A percentile compares a stretch with the other conserved stretches of the same genome.
phyloP scores from a whole-genome alignment of 2,329 filamentous ascomycete genomes.

The Penicillium sp. region DNA sequence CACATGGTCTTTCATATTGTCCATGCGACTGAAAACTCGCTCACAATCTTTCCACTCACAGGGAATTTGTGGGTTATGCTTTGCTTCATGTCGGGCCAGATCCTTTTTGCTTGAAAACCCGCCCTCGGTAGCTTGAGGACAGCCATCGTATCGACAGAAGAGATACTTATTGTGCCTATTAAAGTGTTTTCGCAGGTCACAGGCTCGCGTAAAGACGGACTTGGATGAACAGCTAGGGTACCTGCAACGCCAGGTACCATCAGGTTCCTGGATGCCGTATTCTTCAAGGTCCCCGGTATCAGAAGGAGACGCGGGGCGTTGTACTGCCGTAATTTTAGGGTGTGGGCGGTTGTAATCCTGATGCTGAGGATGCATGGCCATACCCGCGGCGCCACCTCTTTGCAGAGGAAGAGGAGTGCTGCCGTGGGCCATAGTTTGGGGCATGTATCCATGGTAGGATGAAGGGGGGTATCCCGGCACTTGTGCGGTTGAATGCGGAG shows the following conservation, averaged over 20 bases:
- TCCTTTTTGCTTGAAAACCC: constrained; percentile 63
- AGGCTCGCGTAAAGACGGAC: constrained; percentile 56
- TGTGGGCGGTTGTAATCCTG: not conserved
- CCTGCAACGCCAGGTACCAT: constrained; percentile 54
- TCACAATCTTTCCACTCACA: constrained; percentile 58
- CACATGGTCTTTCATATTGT: constrained; percentile 57
- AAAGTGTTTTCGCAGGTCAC: constrained; percentile 61
- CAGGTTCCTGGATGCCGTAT: constrained; percentile 29
- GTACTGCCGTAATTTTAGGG: not conserved
- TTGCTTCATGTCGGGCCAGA: constrained; percentile 58
- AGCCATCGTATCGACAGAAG: constrained; percentile 57
- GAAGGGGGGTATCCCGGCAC: not conserved
- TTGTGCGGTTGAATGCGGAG: not conserved
- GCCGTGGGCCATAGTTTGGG: not conserved
- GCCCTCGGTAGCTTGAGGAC: constrained; percentile 53
- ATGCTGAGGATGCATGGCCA: not conserved
- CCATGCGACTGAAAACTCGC: constrained; percentile 57
- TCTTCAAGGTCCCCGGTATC: constrained; percentile 19
- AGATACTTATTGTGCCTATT: constrained; percentile 60
- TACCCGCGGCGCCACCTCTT: not conserved
- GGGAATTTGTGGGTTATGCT: constrained; percentile 58
- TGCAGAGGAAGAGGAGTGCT: not conserved
- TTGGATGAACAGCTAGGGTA: constrained; percentile 58
- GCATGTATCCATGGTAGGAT: constrained; percentile 4
- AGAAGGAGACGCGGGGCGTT: not conserved